A percentile compares a stretch with the other conserved stretches of the same genome.
Conservation (phyloP, 805 yeast genomes). For the Kluyveromyces dobzhanskii region DNA sequence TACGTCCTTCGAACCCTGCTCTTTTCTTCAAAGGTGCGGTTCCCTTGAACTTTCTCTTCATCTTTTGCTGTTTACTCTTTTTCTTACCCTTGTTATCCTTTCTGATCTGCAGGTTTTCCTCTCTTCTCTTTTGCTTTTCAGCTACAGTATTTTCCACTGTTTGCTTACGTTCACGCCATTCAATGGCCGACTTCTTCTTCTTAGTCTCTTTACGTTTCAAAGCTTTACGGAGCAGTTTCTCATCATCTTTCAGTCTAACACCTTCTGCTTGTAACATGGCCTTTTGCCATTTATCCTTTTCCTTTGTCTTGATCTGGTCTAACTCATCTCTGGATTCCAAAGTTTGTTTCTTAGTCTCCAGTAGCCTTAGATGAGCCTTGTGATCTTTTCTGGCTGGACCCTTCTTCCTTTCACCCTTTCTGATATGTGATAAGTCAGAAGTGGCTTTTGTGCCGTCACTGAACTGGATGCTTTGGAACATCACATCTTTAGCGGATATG, state of each 20-base stretch:
- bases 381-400: conserved; percentile 84
- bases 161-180: conserved; percentile 88
- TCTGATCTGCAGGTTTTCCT: conserved; percentile 80
- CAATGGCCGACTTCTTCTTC: conserved; percentile 79
- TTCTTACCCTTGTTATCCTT: conserved; percentile 78
- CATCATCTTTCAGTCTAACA: conserved; percentile 80
- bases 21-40: conserved; percentile 42
- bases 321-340: conserved; percentile 53
- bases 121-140: conserved; percentile 78
- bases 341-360: conserved; percentile 67
- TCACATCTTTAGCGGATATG: conserved; percentile 37
- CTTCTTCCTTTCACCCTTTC: conserved; percentile 44
- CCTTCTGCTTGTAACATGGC: conserved; percentile 87
- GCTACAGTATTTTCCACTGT: conserved; percentile 66
- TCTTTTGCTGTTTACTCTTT: conserved; percentile 63
- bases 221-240: conserved; percentile 76
- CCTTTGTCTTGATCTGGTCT: conserved; percentile 46
- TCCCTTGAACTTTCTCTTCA: conserved; percentile 55
- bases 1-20: conserved; percentile 89
- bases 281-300: conserved; percentile 77
- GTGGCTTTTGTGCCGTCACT: conserved; percentile 74
- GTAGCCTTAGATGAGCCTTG: conserved; percentile 67
- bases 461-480: conserved; percentile 77
- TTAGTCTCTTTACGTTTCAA: conserved; percentile 72
- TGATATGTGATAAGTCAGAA: conserved; percentile 52